Evolutionary conservation across 768 basidiomycete genomes (phyloP).

Genomic region (Boletus pseudopeckii): DNA sequence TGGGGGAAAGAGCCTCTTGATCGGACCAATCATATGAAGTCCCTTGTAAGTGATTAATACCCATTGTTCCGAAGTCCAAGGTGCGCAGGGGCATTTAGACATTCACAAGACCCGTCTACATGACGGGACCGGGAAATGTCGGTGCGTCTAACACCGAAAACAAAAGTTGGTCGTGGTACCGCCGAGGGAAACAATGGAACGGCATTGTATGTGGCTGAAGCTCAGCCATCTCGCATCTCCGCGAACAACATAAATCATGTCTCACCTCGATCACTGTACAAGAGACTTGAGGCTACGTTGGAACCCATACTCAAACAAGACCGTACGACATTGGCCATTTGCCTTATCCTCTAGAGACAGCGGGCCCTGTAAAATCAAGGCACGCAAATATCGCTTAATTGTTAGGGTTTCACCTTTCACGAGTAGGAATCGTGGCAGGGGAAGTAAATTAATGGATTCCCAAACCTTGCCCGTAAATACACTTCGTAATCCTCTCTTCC

Average conservation of each 20-base stretch:
- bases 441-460: conserved; percentile 40
- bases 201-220: neutral
- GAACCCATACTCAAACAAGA: conserved; percentile 20
- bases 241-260: conserved; percentile 24
- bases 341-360: neutral
- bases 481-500: conserved; percentile 57
- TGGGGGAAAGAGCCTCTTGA: conserved; percentile 4
- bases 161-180: conserved; percentile 18
- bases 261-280: conserved; percentile 32
- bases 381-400: neutral
- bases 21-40: conserved; percentile 8
- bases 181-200: conserved; percentile 25
- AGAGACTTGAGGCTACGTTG: conserved; percentile 6
- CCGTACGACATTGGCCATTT: neutral
- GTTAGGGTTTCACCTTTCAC: neutral
- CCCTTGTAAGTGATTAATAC: conserved; percentile 7
- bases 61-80: conserved; percentile 22
- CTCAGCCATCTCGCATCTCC: conserved; percentile 8
- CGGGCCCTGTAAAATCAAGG: conserved; percentile 3
- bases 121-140: conserved; percentile 10
- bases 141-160: conserved; percentile 13
- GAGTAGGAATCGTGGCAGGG: neutral
- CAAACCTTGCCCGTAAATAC: conserved; percentile 69
- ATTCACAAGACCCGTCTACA: neutral
- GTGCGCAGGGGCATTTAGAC: conserved; percentile 1